phyloP scores from a whole-genome alignment of 2,329 filamentous ascomycete genomes.

The Tolypocladium pustulatum region DNA sequence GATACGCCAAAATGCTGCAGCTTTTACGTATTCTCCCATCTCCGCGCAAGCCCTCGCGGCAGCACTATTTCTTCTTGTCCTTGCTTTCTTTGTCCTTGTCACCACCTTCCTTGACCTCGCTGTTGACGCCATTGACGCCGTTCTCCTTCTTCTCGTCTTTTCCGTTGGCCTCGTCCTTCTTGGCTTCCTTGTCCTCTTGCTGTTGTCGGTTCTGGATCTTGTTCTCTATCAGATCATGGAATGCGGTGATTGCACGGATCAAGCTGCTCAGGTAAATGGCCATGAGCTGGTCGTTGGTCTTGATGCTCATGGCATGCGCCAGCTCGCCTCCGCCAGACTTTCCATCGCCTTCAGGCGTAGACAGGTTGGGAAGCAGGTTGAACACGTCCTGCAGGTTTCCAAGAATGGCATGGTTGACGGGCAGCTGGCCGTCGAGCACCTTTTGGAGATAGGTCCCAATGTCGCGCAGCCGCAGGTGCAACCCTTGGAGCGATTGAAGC shows the following conservation, averaged over 20 bases:
- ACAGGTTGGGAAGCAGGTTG: slow-evolving; percentile 93
- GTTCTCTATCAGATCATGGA: slow-evolving; percentile 98
- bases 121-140: slow-evolving; percentile 25
- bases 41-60: neutral
- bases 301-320: slow-evolving; percentile 93
- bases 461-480: slow-evolving; percentile 88
- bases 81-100: slow-evolving; percentile 47
- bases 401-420: slow-evolving; percentile 93
- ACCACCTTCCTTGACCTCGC: slow-evolving; percentile 36
- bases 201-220: slow-evolving; percentile 99
- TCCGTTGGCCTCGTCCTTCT: slow-evolving; percentile 58
- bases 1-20: neutral
- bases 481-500: slow-evolving; percentile 89
- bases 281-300: slow-evolving; percentile 99
- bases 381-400: slow-evolving; percentile 99
- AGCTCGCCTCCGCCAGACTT: slow-evolving; percentile 68
- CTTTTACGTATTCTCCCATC: neutral
- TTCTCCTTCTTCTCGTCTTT: slow-evolving; percentile 50
- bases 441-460: slow-evolving; percentile 95
- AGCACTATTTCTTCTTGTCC: slow-evolving; percentile 36
- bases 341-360: slow-evolving; percentile 63
- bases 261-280: slow-evolving; percentile 93
- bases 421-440: slow-evolving; percentile 83
- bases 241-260: slow-evolving; percentile 95
- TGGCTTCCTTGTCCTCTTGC: slow-evolving; percentile 88